Evolutionary conservation across 148 eudicot species (phyloP), one percentile per base, ranked within the genome.

Genomic region (Camellia lanceoleosa): DNA sequence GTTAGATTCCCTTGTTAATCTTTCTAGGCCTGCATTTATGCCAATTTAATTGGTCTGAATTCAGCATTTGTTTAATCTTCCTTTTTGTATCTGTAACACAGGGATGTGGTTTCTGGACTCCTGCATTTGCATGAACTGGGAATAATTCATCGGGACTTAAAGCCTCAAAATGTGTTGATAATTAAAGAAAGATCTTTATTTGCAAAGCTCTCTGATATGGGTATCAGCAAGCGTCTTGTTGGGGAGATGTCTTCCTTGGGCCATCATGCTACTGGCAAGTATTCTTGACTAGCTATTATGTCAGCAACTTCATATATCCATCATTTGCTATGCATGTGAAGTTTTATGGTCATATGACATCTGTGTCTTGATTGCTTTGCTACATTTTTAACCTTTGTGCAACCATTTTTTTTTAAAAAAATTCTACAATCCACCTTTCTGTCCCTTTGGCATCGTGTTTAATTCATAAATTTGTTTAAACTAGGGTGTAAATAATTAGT

Each of bases 141-240:
- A 38, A 94, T 94, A 42, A 80, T 94, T 78, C 98, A 94, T 82
- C 92, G 98, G 8, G 98, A 94, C 79, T 23, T 94, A 68, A 94
- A 92, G 83, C 98, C 98, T 71, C 97, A 92, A 80, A 94, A 94
- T 79, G 90, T 94, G 60, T 81, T 89, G 84, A 88, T 94, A 75
- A 86, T 86, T 55, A 87, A 89, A 83, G 93, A 89, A 70, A 88
- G 80, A 83, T 55, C 79, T 44, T 58, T 88, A 43, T 81, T 90
- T 80, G 97, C 93, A 58, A 94, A 94, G 88, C 93, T 94, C 73
- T 94, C 97, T 69, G 98, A 94, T 85, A 94, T 94, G 98, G 98
- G 98, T 47, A 94, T 94, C 70, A 92, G 98, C 89, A 94, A 89
- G 89, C 93, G 89, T 47, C 93, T 94, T 80, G 84, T 73, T 41